Evolutionary conservation across 202 grass and related monocot genomes (phyloP), one percentile per base, ranked within the genome.

Genomic region (Carex arenaria): DNA sequence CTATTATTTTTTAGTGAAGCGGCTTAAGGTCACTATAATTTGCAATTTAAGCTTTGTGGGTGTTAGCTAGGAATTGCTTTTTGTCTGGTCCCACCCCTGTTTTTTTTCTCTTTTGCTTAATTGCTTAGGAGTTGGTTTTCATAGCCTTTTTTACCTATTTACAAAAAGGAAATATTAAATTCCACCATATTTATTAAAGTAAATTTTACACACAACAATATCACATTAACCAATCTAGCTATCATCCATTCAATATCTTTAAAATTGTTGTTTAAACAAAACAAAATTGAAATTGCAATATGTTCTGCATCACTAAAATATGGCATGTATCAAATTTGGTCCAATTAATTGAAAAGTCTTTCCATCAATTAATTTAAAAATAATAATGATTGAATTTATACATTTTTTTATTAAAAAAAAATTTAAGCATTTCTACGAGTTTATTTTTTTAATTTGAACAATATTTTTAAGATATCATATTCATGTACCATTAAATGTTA

Each of bases 11-110:
- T 59, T 59, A 76, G 72, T 34, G 49, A 74, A 76, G 49, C 51
- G 3, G 72, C 53, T 78, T 60, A 20, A 59, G 13, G 73, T 78
- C 73, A 78, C 73, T 78, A 78, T 78, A 59, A 78, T 59, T 78
- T 78, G 73, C 53, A 30, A 59, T 60, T 38, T 78, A 78, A 78
- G 73, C 73, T 78, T 78, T 60, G 73, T 59, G 52, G 52, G 30
- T 78, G 73, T 78, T 78, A 26, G 26, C 26, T 26, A 28, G 15
- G 15, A 57, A 38, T 78, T 78, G 30, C 73, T 20, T 70, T 78
- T 78, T 57, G 17, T 34, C 28, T 77, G 73, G 53, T 31, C 73
- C 73, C 52, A 34, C 32, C 23, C 23, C 67, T 43, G 11, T 3
- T 18, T 5, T 52, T 52, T 26, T 17, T 20, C 14, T 36, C 10